Base-by-base conservation (phyloP, 2,329 filamentous ascomycete species). In the Plectosphaerella cucumerina region DNA sequence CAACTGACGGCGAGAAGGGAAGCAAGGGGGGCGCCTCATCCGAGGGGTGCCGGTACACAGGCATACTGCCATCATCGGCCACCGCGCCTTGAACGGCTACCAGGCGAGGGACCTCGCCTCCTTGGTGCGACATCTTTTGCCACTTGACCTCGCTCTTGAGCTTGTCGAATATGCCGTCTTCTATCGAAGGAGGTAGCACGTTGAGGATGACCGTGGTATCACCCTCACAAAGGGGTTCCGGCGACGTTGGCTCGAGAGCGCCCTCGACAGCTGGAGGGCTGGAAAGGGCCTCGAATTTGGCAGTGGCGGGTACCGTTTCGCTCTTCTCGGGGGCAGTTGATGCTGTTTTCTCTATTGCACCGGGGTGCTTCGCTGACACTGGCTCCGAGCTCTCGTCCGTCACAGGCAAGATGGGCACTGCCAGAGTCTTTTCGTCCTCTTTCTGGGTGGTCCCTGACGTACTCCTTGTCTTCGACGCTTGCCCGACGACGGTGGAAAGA, bases 21-120 rank as follows among this genome's bases (percentile, higher is more conserved):
- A 86, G 71, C 14, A 97, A 69, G 1, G 89, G 85, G 0, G 92
- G 87, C 1, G 89, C 89, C 65, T 95, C 89, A 63, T 99, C 94
- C 4, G 90, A 83, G 43, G 94, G 94, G 67, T 97, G 94, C 14
- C 94, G 87, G 67, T 99, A 99, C n/a, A 97, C 79, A 20, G 94
- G 94, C 65, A 89, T 85, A 57, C 77, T 85, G 17, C 89, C 89
- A 60, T 93, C 85, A 0, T 74, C 64, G 37, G 75, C 76, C 26
- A 91, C 74, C 15, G 80, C 73, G 4, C 92, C 94, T 66, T 97
- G 92, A 18, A 96, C 91, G 46, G 90, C 91, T 6, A 97, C 90
- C 2, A 97, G 81, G 35, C 94, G 85, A 42, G 94, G 94, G 0
- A 97, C 94, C 60, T 94, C 87, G 22, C 94, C 92, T 33, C 90